Percentiles rank a stretch among this genome's conserved stretches.
These are phyloP conservation scores for Globisporangium megalacanthum DNA, from an alignment of 352 stramenopile genomes.

Conservation along the genomic window DNA sequence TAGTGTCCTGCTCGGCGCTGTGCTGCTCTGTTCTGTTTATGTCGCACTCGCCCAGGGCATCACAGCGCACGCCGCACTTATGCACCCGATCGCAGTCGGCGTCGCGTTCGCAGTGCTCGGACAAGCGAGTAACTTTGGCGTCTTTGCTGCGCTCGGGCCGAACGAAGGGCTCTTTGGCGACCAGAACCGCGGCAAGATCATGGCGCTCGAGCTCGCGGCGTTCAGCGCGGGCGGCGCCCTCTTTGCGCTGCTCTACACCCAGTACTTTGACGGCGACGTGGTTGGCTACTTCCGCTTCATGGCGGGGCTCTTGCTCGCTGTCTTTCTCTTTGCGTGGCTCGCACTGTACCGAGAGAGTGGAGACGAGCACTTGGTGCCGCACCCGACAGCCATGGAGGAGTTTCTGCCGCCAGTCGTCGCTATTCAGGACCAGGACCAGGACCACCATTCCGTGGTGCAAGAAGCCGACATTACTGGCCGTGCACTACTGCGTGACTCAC, in stretches of 20 bases:
- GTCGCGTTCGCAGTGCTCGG: conserved; percentile 53
- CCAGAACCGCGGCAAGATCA: conserved; percentile 61
- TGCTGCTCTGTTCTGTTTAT: conserved; percentile 38
- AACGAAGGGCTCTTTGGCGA: conserved; percentile 73
- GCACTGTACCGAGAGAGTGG: conserved; percentile 31
- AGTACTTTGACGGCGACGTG: conserved; percentile 49
- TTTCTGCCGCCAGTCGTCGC: conserved; percentile 28
- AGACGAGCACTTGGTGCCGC: conserved; percentile 14
- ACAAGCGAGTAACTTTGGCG: conserved; percentile 60
- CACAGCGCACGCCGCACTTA: conserved; percentile 16
- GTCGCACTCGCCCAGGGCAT: conserved; percentile 35
- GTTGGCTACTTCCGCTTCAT: conserved; percentile 66
- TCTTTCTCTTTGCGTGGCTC: conserved; percentile 53
- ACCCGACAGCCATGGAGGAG: conserved; percentile 27
- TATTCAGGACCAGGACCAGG: not conserved
- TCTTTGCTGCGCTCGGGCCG: conserved; percentile 61
- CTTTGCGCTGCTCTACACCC: conserved; percentile 64
- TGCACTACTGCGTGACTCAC: conserved; percentile 35
- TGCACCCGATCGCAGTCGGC: conserved; percentile 48
- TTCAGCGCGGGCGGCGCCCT: conserved; percentile 67
- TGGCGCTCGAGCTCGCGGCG: conserved; percentile 54
- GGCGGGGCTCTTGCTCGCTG: conserved; percentile 37
- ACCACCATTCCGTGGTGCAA: not conserved
- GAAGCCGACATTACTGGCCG: conserved; percentile 41
- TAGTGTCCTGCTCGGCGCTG: conserved; percentile 42